Conservation (phyloP, 1,284 basidiomycete species). For the Sanghuangporus weigelae region DNA sequence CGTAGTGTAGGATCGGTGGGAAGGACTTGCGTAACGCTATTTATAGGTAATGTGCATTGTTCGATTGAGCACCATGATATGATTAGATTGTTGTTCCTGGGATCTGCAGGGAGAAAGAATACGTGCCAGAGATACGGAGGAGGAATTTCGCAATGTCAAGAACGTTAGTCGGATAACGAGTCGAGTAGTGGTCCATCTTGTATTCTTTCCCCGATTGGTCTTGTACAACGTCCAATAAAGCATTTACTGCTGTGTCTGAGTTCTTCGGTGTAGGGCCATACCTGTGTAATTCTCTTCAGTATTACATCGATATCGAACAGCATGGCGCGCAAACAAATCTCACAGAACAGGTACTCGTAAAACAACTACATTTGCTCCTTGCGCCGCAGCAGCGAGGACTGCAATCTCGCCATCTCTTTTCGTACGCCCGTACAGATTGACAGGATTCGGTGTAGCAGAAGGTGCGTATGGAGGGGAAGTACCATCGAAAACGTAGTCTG, state of each 20-base stretch:
- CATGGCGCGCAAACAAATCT: constrained; percentile 23
- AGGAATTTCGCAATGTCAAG: constrained; percentile 74
- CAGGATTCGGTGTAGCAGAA: constrained; percentile 58
- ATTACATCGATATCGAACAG: background rate
- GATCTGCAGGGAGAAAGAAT: background rate
- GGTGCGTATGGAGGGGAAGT: constrained; percentile 75
- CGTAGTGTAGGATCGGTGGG: constrained; percentile 72
- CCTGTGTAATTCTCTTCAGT: constrained; percentile 32
- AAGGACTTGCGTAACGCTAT: constrained; percentile 36
- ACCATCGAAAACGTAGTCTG: constrained; percentile 86
- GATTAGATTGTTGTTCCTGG: background rate
- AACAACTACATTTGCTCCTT: constrained; percentile 52
- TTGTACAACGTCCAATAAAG: constrained; percentile 70
- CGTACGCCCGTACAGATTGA: constrained; percentile 73
- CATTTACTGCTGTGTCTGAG: constrained; percentile 74
- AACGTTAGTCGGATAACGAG: constrained; percentile 76
- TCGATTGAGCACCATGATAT: constrained; percentile 15
- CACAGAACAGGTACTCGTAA: constrained; percentile 79
- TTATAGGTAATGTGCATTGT: background rate
- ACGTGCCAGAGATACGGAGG: constrained; percentile 56
- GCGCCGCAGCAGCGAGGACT: constrained; percentile 40
- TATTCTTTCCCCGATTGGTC: constrained; percentile 75
- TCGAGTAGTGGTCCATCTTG: constrained; percentile 86
- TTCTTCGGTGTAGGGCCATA: constrained; percentile 76
- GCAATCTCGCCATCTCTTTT: constrained; percentile 75